Conservation (phyloP, 805 yeast species). For the Ogataea populi-albae region DNA sequence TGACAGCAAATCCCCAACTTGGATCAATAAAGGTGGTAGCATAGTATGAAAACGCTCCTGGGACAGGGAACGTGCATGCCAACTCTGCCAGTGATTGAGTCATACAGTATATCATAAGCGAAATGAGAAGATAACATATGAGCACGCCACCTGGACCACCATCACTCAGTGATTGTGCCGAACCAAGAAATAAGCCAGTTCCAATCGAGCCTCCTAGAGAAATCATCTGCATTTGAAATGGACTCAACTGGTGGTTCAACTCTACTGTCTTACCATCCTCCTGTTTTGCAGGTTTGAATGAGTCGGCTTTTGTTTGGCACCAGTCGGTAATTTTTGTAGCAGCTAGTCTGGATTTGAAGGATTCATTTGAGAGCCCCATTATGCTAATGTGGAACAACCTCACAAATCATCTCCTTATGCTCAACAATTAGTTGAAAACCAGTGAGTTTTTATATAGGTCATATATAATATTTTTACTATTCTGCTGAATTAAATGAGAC, state of each 20-base stretch:
- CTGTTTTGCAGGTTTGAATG: constrained; percentile 26
- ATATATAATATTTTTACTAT: no score
- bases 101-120: constrained; percentile 54
- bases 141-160: constrained; percentile 68
- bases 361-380: no score
- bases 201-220: constrained; percentile 70
- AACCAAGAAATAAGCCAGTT: constrained; percentile 66
- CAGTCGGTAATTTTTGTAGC: no score
- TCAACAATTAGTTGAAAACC: no score
- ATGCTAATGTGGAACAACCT: no score
- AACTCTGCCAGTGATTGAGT: constrained; percentile 63
- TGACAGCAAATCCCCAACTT: constrained; percentile 62
- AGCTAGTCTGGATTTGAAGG: no score
- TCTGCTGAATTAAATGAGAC: no score
- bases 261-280: constrained; percentile 17
- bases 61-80: constrained; percentile 57
- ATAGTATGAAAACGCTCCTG: constrained; percentile 65
- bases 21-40: constrained; percentile 58
- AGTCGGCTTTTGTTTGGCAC: constrained; percentile 21
- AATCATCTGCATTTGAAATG: constrained; percentile 58
- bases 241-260: constrained; percentile 24
- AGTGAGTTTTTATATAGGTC: no score
- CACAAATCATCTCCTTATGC: no score
- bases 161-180: constrained; percentile 53
- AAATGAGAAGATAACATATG: constrained; percentile 52